Evolutionary conservation across 257 asterid genomes (phyloP).

Genomic region (Petunia axillaris): DNA sequence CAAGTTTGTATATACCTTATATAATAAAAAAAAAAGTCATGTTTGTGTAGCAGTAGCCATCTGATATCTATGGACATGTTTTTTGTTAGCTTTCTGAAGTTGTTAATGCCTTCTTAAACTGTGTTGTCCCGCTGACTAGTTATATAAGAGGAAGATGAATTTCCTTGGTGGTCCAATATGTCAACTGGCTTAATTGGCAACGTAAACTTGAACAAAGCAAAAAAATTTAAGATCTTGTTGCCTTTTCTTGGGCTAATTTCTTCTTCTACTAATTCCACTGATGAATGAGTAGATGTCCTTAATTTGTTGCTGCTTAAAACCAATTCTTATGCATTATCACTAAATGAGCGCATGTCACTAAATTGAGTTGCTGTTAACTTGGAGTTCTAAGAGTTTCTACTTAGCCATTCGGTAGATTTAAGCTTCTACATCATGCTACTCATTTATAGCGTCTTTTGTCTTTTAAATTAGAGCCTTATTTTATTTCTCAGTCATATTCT

Average conservation of each 20-base stretch:
- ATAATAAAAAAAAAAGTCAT: neutral
- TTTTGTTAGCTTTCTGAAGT: neutral
- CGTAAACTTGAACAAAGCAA: too few relatives aligned
- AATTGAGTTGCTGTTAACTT: neutral
- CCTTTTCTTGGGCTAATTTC: constrained; percentile 7
- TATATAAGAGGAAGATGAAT: neutral
- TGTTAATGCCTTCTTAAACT: neutral
- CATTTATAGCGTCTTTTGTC: neutral
- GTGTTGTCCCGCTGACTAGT: neutral
- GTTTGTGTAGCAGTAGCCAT: neutral
- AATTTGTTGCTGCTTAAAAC: neutral
- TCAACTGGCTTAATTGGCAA: too few relatives aligned
- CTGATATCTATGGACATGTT: neutral
- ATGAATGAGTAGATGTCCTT: constrained; percentile 1
- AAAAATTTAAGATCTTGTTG: too few relatives aligned
- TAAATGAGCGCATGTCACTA: neutral
- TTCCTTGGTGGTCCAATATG: too few relatives aligned
- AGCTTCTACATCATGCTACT: neutral
- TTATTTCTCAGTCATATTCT: neutral
- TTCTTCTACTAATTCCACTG: constrained; percentile 8
- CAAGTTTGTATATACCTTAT: too few relatives aligned
- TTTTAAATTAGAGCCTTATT: neutral
- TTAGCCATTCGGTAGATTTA: neutral
- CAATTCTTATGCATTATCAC: constrained; percentile 3
- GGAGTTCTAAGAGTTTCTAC: neutral